Evolutionary conservation across 108 stramenopile genomes (phyloP).

Genomic region (Conticribra guillardii): DNA sequence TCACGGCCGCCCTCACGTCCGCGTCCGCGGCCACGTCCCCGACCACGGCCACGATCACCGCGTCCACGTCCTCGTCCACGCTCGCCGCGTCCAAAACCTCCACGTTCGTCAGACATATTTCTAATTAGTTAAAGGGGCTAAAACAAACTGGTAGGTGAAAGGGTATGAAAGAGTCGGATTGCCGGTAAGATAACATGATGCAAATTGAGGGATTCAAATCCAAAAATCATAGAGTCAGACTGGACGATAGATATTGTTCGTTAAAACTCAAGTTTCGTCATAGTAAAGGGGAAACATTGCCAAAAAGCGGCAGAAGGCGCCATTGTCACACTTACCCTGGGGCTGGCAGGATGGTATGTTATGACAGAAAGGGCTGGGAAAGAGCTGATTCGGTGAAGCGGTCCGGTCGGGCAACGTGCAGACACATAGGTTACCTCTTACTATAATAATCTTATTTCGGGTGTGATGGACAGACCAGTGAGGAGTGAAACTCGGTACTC

Average conservation of each 20-base stretch:
- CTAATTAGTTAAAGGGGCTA: background rate
- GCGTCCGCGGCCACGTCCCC: constrained; percentile 93
- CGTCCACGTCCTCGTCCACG: too few species aligned
- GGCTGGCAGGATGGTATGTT: constrained; percentile 53
- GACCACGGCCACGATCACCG: constrained; percentile 62
- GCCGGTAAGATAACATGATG: constrained; percentile 1
- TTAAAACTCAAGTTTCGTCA: too few species aligned
- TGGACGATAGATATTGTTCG: too few species aligned
- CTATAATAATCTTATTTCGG: too few species aligned
- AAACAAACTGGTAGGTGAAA: background rate
- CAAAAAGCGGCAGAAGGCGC: background rate
- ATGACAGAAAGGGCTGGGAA: too few species aligned
- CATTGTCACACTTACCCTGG: constrained; percentile 20
- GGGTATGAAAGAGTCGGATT: too few species aligned
- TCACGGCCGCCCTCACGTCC: constrained; percentile 91
- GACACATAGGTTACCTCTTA: too few species aligned
- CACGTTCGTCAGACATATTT: constrained; percentile 62
- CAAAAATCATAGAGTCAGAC: too few species aligned
- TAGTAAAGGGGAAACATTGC: constrained; percentile 3
- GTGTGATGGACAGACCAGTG: too few species aligned
- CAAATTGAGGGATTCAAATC: background rate
- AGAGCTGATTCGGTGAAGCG: too few species aligned
- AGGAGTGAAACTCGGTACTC: too few species aligned
- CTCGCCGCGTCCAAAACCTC: constrained; percentile 80
- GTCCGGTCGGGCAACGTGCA: too few species aligned